Base-by-base conservation (phyloP, 2,329 filamentous ascomycete species). In the Ceratocystis smalleyi region DNA sequence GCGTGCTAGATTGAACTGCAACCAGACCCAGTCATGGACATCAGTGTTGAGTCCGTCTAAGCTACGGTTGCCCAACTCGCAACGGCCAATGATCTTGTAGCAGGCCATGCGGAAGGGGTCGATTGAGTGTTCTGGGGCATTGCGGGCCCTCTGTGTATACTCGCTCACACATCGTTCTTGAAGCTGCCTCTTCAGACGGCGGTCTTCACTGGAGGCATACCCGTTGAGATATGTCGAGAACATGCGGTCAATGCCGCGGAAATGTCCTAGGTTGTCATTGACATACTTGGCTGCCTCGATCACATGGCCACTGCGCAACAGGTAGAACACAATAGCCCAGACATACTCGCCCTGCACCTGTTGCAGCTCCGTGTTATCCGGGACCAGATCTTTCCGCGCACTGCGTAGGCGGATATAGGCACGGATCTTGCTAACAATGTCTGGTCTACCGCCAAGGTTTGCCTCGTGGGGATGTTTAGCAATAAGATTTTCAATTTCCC, bases 101-200 rank as follows among this genome's bases (percentile, higher is more conserved):
- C 94, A 96, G 59, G 92, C 91, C 84, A 96, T 91, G 63, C 91
- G 86, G 77, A 95, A 99, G 30, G 94, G 94, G 73, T 99, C 94
- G 68, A 95, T 85, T 1, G 89, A 88, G 71, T 91, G 87, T 66
- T 94, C 89, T 0, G 89, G 88, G 0, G 89, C 89, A 70, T 95
- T 89, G 68, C 89, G 86, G 30, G 86, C 82, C 57, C 91, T 86
- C 72, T 95, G 89, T 62, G 87, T 87, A 74, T 95, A 96, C 72
- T 96, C 91, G 68, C 88, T 89, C 69, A 88, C 88, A 75, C 95
- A 95, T 68, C 89, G 88, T 69, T 91, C 88, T 70, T 95, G 88
- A 65, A 95, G 76, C 68, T 91, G 87, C 51, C 85, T 81, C 68
- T 85, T 85, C 32, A 99, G 79, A 66, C 89, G 83, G 68, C 89